A percentile compares a stretch with the other conserved stretches of the same genome.
Conservation (phyloP, 1,284 basidiomycete species). For the Trichosporon sp. region DNA sequence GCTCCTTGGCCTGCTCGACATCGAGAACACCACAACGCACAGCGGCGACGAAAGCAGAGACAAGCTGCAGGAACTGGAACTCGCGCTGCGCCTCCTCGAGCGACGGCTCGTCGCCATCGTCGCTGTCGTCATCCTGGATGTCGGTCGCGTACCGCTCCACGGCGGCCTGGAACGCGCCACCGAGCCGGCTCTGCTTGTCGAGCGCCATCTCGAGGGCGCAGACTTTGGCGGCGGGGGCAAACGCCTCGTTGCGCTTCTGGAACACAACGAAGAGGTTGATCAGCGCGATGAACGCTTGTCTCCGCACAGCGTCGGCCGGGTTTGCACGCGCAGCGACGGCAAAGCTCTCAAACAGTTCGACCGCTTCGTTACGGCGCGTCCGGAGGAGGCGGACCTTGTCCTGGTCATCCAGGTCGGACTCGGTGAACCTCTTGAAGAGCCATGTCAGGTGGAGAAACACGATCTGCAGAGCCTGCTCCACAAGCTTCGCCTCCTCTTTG, state of each 20-base stretch:
- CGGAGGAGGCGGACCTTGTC: conserved; percentile 63
- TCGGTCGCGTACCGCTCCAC: conserved; percentile 73
- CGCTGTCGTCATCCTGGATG: conserved; percentile 39
- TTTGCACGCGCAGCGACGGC: conserved; percentile 81
- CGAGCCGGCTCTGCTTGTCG: conserved; percentile 81
- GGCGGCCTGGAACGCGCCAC: conserved; percentile 81
- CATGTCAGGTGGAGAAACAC: conserved; percentile 81
- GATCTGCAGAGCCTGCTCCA: conserved; percentile 76
- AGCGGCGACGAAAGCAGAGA: conserved; percentile 81
- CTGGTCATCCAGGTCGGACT: conserved; percentile 61
- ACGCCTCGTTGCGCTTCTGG: conserved; percentile 53
- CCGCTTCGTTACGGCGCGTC: conserved; percentile 67
- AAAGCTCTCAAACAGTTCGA: conserved; percentile 77
- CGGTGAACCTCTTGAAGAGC: conserved; percentile 63
- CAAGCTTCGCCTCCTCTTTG: conserved; percentile 84
- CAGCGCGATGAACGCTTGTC: conserved; percentile 82
- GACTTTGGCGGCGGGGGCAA: conserved; percentile 56
- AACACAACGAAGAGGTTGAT: conserved; percentile 83
- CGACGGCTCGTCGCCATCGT: conserved; percentile 34
- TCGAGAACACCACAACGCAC: conserved; percentile 79
- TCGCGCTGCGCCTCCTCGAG: conserved; percentile 57
- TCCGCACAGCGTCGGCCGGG: conserved; percentile 74
- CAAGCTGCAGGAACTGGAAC: conserved; percentile 76
- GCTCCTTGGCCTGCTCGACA: conserved; percentile 72
- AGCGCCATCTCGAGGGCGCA: conserved; percentile 68